These are phyloP conservation scores for Coprinopsis marcescibilis DNA, from an alignment of 768 basidiomycete genomes.

Conservation along the genomic window DNA sequence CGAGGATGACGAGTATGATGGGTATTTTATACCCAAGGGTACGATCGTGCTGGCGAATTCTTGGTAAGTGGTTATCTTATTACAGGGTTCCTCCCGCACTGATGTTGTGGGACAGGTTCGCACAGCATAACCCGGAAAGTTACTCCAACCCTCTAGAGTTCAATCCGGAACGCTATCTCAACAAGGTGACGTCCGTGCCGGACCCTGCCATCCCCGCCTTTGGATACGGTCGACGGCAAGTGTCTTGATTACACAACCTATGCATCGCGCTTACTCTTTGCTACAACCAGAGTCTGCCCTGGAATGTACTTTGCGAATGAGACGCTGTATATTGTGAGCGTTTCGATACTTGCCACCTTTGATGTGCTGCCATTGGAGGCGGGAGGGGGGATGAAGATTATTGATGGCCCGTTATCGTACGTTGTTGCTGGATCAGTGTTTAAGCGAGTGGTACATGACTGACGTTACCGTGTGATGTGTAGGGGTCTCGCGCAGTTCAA, in stretches of 20 bases:
- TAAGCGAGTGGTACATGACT: background rate
- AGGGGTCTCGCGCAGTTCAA: background rate
- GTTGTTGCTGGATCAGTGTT: background rate
- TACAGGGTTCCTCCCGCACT: background rate
- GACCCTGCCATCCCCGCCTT: constrained; percentile 22
- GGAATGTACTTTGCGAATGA: constrained; percentile 3
- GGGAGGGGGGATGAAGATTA: background rate
- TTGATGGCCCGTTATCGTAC: background rate
- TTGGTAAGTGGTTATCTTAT: too few relatives aligned
- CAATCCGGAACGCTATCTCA: constrained; percentile 3
- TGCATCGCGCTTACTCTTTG: background rate
- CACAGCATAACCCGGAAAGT: constrained; percentile 3
- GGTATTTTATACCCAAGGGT: too few relatives aligned
- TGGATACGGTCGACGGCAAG: constrained; percentile 26
- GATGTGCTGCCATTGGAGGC: constrained; percentile 13
- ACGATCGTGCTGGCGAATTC: background rate
- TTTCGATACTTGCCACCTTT: constrained; percentile 11
- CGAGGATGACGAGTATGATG: too few relatives aligned
- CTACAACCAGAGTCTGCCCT: constrained; percentile 1
- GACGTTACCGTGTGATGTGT: too few relatives aligned
- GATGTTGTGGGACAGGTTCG: background rate
- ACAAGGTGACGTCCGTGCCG: constrained; percentile 17
- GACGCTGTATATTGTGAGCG: background rate
- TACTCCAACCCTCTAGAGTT: constrained; percentile 7
- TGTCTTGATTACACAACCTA: too few relatives aligned